Evolutionary conservation across 805 yeast species (phyloP).

Genomic region (Ogataea minuta): DNA sequence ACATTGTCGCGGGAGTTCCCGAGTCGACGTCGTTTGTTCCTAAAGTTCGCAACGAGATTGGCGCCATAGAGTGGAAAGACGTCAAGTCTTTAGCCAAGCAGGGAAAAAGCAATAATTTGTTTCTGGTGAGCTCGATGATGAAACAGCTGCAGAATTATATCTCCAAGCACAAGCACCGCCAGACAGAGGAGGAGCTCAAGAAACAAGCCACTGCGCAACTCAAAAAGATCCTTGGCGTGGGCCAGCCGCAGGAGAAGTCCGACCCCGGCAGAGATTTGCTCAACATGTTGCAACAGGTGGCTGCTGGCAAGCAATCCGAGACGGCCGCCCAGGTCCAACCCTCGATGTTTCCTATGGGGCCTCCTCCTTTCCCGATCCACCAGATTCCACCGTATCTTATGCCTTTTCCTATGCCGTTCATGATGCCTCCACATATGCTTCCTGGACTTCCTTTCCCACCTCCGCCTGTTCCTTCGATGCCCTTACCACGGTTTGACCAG

Average conservation of each 20-base stretch:
- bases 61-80: slow-evolving; percentile 76
- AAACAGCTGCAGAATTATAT: slow-evolving; percentile 57
- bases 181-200: slow-evolving; percentile 59
- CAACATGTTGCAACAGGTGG: slow-evolving; percentile 54
- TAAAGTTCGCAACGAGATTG: slow-evolving; percentile 82
- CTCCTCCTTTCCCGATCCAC: slow-evolving; percentile 29
- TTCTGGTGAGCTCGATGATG: slow-evolving; percentile 47
- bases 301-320: slow-evolving; percentile 31
- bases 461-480: slow-evolving; percentile 5
- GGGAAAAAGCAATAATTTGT: slow-evolving; percentile 36
- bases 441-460: slow-evolving; percentile 17
- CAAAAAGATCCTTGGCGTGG: slow-evolving; percentile 62
- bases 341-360: slow-evolving; percentile 18
- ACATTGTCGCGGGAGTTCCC: slow-evolving; percentile 72
- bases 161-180: slow-evolving; percentile 46
- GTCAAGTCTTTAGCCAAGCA: slow-evolving; percentile 43
- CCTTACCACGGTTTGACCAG: slow-evolving; percentile 12
- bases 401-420: slow-evolving; percentile 17
- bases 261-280: slow-evolving; percentile 81
- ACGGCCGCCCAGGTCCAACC: slow-evolving; percentile 17
- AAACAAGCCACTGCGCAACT: slow-evolving; percentile 61
- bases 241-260: slow-evolving; percentile 32
- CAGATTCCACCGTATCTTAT: slow-evolving; percentile 20
- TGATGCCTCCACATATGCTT: slow-evolving; percentile 14
- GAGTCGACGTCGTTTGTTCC: slow-evolving; percentile 76